These are phyloP conservation scores for Beauveria sp. DNA, from an alignment of 2,329 filamentous ascomycete species.

Conservation along the genomic window DNA sequence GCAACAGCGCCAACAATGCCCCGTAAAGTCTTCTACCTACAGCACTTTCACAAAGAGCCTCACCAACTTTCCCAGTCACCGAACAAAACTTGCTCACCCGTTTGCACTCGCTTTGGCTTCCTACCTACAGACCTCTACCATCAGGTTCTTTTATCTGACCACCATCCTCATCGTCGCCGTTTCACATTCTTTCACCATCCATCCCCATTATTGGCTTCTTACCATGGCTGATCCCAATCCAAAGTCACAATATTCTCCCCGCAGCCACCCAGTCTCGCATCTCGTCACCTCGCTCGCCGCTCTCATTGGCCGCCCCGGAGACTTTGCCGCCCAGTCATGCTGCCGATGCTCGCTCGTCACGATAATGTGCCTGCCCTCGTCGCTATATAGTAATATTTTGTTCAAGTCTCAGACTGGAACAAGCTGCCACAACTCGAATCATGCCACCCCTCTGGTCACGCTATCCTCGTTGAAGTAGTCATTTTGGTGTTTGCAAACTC, in stretches of 20 bases:
- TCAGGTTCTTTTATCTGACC: too few relatives aligned
- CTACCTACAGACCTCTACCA: too few relatives aligned
- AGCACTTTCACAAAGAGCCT: neutral
- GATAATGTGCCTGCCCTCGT: neutral
- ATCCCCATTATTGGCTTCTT: neutral
- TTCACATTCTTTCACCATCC: too few relatives aligned
- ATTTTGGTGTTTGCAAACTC: neutral
- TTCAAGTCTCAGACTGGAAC: neutral
- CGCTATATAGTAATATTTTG: neutral
- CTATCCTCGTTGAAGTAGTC: neutral
- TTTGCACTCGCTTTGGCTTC: too few relatives aligned
- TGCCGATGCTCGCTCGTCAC: neutral
- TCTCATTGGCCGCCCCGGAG: neutral
- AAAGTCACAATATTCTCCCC: neutral
- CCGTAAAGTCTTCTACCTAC: neutral
- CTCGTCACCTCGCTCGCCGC: neutral
- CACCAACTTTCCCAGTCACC: neutral
- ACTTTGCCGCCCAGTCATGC: constrained; percentile 6
- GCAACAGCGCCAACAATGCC: neutral
- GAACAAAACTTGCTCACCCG: too few relatives aligned
- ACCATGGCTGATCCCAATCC: neutral
- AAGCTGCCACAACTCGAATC: neutral
- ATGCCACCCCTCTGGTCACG: neutral
- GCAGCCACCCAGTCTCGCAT: neutral
- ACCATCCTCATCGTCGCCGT: neutral